phyloP scores from a whole-genome alignment of 75 land plant species.

The Selaginella moellendorffii region DNA sequence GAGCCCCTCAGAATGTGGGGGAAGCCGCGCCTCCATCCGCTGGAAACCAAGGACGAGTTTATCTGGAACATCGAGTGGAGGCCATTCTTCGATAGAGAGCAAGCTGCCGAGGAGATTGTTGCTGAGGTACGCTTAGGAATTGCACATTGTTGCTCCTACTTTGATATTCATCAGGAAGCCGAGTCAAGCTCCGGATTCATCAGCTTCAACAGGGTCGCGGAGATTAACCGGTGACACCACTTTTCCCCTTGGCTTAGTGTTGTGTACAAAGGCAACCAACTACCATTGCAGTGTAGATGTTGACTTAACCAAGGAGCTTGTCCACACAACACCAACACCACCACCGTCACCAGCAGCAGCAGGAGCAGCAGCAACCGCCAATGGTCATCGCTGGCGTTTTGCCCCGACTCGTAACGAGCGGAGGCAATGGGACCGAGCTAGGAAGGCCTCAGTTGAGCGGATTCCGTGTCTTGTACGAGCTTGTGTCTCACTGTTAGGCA shows the following conservation, averaged over 20 bases:
- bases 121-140: no score
- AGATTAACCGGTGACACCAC: not conserved
- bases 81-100: not conserved
- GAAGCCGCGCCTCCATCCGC: not conserved
- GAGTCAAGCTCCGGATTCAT: not conserved
- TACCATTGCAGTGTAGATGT: constrained; percentile 49
- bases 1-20: not conserved
- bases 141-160: no score
- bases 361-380: no score
- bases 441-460: constrained; percentile 31
- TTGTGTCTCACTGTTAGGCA: no score
- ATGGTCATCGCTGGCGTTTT: constrained; percentile 39
- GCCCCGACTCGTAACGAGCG: constrained; percentile 76
- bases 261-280: not conserved
- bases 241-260: no score
- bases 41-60: not conserved
- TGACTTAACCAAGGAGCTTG: constrained; percentile 63
- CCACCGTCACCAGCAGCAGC: no score
- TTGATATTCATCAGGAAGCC: not conserved
- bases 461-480: no score
- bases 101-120: no score
- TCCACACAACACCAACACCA: no score
- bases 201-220: not conserved
- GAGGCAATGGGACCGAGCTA: constrained; percentile 70
- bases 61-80: not conserved